Conservation (phyloP, 495 filamentous ascomycete species). For the Hapsidospora chrysogenum region DNA sequence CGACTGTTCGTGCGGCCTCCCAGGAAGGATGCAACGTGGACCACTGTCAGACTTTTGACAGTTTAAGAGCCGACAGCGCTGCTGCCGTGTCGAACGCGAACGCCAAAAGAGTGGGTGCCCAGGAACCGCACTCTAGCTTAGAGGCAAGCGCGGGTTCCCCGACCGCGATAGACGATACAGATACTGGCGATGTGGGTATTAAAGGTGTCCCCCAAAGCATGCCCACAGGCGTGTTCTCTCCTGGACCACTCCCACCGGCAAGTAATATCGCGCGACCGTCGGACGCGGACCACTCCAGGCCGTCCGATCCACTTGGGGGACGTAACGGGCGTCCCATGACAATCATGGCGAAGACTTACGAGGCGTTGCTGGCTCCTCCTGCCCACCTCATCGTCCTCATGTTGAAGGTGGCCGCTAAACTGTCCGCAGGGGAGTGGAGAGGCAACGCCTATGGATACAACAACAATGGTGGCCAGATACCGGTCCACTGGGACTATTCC, state of each 20-base stretch:
- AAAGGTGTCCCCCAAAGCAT: neutral
- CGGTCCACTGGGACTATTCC: slow-evolving; percentile 37
- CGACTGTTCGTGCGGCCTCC: no score
- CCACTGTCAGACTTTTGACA: no score
- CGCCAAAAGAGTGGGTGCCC: no score
- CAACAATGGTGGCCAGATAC: slow-evolving; percentile 30
- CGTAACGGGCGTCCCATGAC: slow-evolving; percentile 40
- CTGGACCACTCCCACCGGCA: neutral
- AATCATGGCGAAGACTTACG: slow-evolving; percentile 57
- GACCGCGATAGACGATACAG: no score
- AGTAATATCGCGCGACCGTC: neutral
- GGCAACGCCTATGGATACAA: slow-evolving; percentile 29
- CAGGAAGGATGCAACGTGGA: no score
- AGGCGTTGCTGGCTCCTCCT: slow-evolving; percentile 59
- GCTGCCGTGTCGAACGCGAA: no score
- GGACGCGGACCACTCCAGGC: neutral
- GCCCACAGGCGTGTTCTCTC: neutral
- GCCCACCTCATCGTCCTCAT: slow-evolving; percentile 59
- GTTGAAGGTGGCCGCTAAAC: slow-evolving; percentile 60
- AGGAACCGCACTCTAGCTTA: no score
- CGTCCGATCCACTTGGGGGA: neutral
- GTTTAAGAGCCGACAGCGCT: no score
- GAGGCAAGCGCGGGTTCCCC: no score
- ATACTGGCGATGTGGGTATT: no score
- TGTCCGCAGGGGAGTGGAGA: slow-evolving; percentile 45